phyloP scores from a whole-genome alignment of 805 yeast species.

The Kuraishia hungarica region DNA sequence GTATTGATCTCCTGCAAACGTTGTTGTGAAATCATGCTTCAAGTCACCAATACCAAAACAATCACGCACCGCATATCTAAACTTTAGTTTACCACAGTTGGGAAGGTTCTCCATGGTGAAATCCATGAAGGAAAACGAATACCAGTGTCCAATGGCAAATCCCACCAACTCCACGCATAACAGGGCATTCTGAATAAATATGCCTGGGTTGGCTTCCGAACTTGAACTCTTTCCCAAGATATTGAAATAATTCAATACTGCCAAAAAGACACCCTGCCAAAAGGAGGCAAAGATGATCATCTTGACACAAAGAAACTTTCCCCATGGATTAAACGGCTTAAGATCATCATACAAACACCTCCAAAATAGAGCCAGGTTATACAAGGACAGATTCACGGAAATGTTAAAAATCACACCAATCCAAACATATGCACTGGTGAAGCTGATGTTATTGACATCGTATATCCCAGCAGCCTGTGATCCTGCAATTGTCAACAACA shows the following conservation, averaged over 20 bases:
- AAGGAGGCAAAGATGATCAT: conserved; percentile 94
- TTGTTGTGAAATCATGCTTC: conserved; percentile 67
- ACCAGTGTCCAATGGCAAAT: conserved; percentile 85
- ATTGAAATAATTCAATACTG: conserved; percentile 33
- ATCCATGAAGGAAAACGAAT: conserved; percentile 72
- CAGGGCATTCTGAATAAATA: conserved; percentile 66
- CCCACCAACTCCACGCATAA: conserved; percentile 78
- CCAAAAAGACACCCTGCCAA: conserved; percentile 80
- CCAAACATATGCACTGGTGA: conserved; percentile 50
- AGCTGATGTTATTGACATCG: conserved; percentile 39
- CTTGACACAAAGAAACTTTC: conserved; percentile 88
- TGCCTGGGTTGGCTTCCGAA: conserved; percentile 22
- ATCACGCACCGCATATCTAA: conserved; percentile 63
- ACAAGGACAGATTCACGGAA: conserved; percentile 75
- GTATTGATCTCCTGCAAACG: conserved; percentile 61
- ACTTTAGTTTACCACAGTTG: conserved; percentile 57
- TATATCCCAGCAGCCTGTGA: conserved; percentile 41
- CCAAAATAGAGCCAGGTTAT: conserved; percentile 88
- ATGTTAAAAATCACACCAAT: conserved; percentile 64
- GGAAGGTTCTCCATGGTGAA: conserved; percentile 56
- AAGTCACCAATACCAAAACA: conserved; percentile 73
- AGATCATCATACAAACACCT: conserved; percentile 75
- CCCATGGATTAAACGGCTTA: conserved; percentile 77
- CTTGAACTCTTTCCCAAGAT: conserved; percentile 28
- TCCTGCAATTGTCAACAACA: conserved; percentile 48